phyloP scores from a whole-genome alignment of 129 eudicot genomes.

The Escallonia rubra region DNA sequence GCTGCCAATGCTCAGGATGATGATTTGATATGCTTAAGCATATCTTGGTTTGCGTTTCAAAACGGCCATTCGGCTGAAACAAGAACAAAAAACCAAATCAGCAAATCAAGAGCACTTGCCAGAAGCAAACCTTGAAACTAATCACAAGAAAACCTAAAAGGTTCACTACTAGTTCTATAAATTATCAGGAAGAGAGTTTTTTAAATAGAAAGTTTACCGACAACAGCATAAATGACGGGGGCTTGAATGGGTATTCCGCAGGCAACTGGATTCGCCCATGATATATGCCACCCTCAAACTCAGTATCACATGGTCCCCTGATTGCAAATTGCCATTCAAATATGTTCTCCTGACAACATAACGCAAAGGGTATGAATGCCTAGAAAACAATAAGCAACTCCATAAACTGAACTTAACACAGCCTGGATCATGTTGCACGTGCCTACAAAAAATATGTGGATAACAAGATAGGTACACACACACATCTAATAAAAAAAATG shows the following conservation, averaged over 20 bases:
- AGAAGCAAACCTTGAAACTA: no score
- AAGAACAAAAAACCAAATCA: neutral
- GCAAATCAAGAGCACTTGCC: slow-evolving; percentile 14
- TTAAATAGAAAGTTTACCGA: slow-evolving; percentile 46
- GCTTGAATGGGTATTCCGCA: slow-evolving; percentile 91
- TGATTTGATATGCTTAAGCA: slow-evolving; percentile 98
- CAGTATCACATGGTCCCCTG: slow-evolving; percentile 86
- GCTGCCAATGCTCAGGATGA: slow-evolving; percentile 99
- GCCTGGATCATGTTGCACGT: neutral
- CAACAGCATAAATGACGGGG: slow-evolving; percentile 93
- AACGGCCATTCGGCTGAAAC: slow-evolving; percentile 91
- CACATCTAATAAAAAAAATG: neutral
- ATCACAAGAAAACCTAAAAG: neutral
- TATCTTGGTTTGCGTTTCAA: slow-evolving; percentile 98
- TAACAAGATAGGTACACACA: neutral
- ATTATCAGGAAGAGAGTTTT: neutral
- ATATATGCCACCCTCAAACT: slow-evolving; percentile 96
- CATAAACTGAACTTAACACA: neutral
- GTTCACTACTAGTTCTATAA: neutral
- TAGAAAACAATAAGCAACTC: neutral
- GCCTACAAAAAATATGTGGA: no score
- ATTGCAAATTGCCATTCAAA: slow-evolving; percentile 99
- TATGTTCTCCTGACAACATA: slow-evolving; percentile 68
- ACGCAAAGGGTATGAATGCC: neutral
- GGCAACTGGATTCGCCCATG: slow-evolving; percentile 97